Percentiles rank a stretch among this genome's conserved stretches.
These are phyloP conservation scores for Malus orientalis DNA, from an alignment of 306 rosid species.

Conservation along the genomic window DNA sequence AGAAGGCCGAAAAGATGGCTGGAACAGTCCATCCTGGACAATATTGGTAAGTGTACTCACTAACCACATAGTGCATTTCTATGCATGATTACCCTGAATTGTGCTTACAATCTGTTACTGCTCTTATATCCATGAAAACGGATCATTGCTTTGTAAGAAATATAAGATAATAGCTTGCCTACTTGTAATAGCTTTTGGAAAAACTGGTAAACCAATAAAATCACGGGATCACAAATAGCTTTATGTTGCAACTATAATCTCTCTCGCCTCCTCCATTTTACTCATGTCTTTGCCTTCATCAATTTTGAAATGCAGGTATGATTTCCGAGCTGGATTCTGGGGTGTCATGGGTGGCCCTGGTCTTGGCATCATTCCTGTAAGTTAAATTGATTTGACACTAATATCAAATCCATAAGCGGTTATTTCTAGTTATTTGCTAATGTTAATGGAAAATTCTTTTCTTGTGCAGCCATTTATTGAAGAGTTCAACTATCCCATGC, in stretches of 20 bases:
- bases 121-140: neutral
- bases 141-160: neutral
- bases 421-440: neutral
- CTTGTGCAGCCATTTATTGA: constrained; percentile 83
- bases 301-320: constrained; percentile 58
- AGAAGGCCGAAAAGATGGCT: constrained; percentile 89
- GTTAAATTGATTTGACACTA: constrained; percentile 15
- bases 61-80: neutral
- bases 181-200: neutral
- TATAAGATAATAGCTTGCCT: neutral
- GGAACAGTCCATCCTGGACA: constrained; percentile 88
- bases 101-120: neutral
- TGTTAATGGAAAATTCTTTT: constrained; percentile 16
- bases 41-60: constrained; percentile 59
- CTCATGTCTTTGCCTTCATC: constrained; percentile 18
- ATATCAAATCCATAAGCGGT: neutral
- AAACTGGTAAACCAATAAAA: neutral
- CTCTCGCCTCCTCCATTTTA: neutral
- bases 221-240: neutral
- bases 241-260: neutral
- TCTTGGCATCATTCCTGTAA: constrained; percentile 85
- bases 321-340: constrained; percentile 93
- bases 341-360: constrained; percentile 88
- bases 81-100: neutral
- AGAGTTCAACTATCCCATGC: constrained; percentile 73